Evolutionary conservation across 2,329 filamentous ascomycete species (phyloP).

Genomic region (Amylocarpus encephaloides): DNA sequence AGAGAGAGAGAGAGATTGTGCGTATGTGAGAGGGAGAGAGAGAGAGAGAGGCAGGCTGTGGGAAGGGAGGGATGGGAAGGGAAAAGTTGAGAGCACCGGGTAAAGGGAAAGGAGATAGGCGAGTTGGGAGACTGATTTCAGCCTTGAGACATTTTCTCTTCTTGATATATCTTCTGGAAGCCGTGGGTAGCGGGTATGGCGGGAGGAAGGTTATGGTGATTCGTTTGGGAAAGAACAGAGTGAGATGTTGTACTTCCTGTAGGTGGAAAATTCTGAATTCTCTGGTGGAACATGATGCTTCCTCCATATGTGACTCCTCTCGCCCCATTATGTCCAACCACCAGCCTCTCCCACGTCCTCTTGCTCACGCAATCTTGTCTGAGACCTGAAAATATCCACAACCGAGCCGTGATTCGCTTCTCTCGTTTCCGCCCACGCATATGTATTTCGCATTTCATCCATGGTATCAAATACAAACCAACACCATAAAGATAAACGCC

Average conservation of each 20-base stretch:
- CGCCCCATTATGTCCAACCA: no score
- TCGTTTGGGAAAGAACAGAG: not conserved
- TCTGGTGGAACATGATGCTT: not conserved
- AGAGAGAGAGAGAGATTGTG: not conserved
- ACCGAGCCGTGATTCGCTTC: not conserved
- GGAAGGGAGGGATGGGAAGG: not conserved
- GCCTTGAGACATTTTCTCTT: slow-evolving; percentile 4
- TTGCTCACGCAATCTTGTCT: not conserved
- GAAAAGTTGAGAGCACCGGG: not conserved
- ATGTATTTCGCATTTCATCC: slow-evolving; percentile 5
- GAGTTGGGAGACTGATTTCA: not conserved
- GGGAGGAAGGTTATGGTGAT: not conserved
- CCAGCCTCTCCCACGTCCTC: not conserved
- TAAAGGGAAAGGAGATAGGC: not conserved
- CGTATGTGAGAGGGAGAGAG: not conserved
- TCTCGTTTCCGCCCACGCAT: not conserved
- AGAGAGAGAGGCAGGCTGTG: not conserved
- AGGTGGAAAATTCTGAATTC: not conserved
- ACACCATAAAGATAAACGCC: slow-evolving; percentile 5
- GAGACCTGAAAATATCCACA: not conserved
- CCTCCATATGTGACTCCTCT: no score
- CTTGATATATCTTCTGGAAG: not conserved
- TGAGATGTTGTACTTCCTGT: not conserved
- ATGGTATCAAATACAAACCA: slow-evolving; percentile 8
- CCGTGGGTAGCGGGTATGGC: not conserved